Base-by-base conservation (phyloP, 2,329 filamentous ascomycete species). In the Trichoderma sp. region DNA sequence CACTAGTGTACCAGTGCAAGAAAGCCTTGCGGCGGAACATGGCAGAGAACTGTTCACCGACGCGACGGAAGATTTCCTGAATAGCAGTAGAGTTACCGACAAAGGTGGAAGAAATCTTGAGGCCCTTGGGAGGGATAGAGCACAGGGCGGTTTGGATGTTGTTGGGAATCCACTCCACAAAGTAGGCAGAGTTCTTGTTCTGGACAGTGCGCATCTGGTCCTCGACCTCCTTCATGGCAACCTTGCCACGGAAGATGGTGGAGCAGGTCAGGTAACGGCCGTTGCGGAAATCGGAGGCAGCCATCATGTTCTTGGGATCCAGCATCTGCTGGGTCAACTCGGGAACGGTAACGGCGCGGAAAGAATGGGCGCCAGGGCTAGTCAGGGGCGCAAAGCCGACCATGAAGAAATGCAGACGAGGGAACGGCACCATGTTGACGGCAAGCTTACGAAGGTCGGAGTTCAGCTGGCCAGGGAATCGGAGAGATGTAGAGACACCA, bases 251-350 rank as follows among this genome's bases (percentile, higher is more conserved):
- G 93, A 98, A 99, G 85, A 98, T 97, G 82, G 96, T 94, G 82
- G 92, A 98, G 91, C 96, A 99, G 77, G 96, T 99, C 79, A 98
- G 90, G 88, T 98, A 99, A 79, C 96, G 96, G 83, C 96, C 96
- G 83, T 98, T 98, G 79, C 96, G 93, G 93, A 98, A 98, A 87
- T 99, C 96, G 73, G 94, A 96, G 74, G 96, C 96, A 85, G 96
- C 96, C 96, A 99, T 98, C 95, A 98, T 99, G 91, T 99, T 99
- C 93, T 98, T 98, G 79, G 96, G 94, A 87, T 99, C 96, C 87
- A 97, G 97, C 94, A 99, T 98, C 85, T 99, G 96, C 88, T 98
- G 96, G 78, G 95, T 98, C 82, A 99, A 90, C 87, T 98, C 96
- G 70, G 95, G 95, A 72, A 98, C 96, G 78, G 91, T 94, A 83